Evolutionary conservation across 2,329 filamentous ascomycete species (phyloP), one percentile per base, ranked within the genome.

Genomic region (Berkeleyomyces rouxiae): DNA sequence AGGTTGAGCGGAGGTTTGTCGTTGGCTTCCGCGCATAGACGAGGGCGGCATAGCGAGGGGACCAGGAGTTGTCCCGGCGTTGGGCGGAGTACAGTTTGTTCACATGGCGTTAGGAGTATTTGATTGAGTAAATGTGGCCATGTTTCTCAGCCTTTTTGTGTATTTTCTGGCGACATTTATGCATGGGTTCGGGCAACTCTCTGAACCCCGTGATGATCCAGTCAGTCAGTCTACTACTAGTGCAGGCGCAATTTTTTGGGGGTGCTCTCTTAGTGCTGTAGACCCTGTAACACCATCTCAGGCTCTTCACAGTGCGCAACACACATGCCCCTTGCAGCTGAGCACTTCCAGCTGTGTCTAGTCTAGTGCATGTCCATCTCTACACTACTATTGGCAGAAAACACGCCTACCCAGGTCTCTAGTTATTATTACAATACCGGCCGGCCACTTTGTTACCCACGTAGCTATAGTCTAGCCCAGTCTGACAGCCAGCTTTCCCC

Each of bases 1-100:
- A 87, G 67, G 87, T 92, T 33, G 86, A 88, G 68, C 77, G 86
- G 64, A 79, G 88, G 59, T 88, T 87, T 70, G 88, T 92, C 7
- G 79, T 92, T 59, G 88, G 92, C 69, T 87, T 88, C 67, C 76
- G 83, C 51, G 68, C 70, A 16, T 76, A 66, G 68, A 51, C 47
- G 33, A 11, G 7, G 49, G 49, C 9, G 10, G 10, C 23, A 23
- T 51, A 31, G 33, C 47, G 33, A 51, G 11, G 58, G n/a, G n/a
- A 37, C 31, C 40, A 59, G 40, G 9, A 40, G 36, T 9, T 36
- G 16, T 33, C 9, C 37, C 33, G 53, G 53, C 61, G 44, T 63
- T 59, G 57, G 62, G 59, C 53, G 61, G 58, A 58, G 11, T n/a
- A 16, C 11, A 46, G 37, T 55, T 55, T 55, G 33, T 55, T 55